Evolutionary conservation across 257 asterid species (phyloP), one percentile per base, ranked within the genome.

Genomic region (Orobanche coerulescens): DNA sequence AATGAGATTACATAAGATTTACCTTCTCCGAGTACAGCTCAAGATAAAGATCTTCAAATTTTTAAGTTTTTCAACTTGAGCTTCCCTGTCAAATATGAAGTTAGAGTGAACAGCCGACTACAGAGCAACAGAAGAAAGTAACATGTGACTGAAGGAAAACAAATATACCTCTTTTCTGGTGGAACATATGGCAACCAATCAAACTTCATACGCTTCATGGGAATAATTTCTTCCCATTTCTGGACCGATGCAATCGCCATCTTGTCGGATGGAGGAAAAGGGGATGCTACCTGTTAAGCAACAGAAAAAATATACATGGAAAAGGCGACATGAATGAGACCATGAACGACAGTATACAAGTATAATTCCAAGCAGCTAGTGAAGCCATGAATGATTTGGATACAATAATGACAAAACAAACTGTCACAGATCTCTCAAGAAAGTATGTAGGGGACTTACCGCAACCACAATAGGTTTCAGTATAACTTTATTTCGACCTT

Each of bases 131-230:
- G 62, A 51, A 16, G 61, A 44, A 57, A 52, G 48, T 12, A 50
- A n/a, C n/a, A n/a, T n/a, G n/a, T n/a, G n/a, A 76, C 19, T n/a
- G n/a, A n/a, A n/a, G 19, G 25, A 58, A 36, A 18, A 47, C 30
- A 56, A 23, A 70, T 1, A 48, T n/a, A 13, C 97, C 97, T 76
- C 43, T 82, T 82, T 58, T 77, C 94, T 22, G 85, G 77, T 12
- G 97, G 94, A 31, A 91, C 83, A 66, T 88, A 91, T 8, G 97
- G 97, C 56, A 91, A 81, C 97, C 97, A 91, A 64, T 80, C 96
- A 95, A 91, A 85, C 78, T 91, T 91, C 97, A 91, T 91, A 68
- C 83, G 90, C 72, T 83, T 91, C 97, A 91, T 91, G 1, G 94
- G 96, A 55, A 91, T 46, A 53, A 91, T 88, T 78, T 91, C 96